These are phyloP conservation scores for Fusarium sp. DNA, from an alignment of 2,329 filamentous ascomycete species.

Conservation along the genomic window DNA sequence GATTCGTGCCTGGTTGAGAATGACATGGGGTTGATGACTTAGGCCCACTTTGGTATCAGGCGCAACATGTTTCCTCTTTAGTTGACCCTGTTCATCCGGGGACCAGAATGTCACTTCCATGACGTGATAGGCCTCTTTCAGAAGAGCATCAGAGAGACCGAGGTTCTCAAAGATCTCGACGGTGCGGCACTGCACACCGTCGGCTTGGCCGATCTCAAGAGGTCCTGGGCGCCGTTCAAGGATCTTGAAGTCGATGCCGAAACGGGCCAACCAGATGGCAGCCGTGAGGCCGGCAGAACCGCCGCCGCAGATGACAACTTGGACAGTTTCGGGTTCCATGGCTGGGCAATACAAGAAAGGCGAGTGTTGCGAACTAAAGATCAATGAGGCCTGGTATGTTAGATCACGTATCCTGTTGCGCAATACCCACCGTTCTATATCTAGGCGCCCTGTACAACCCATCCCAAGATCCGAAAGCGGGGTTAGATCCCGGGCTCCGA, in stretches of 20 bases:
- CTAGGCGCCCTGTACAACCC: background rate
- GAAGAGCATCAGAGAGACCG: conserved; percentile 64
- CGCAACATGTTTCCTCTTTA: background rate
- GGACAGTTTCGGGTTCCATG: background rate
- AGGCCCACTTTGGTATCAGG: conserved; percentile 18
- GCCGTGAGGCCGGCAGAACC: conserved; percentile 31
- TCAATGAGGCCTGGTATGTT: background rate
- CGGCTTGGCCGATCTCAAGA: conserved; percentile 28
- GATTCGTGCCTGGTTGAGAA: conserved; percentile 32
- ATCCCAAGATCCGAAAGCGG: background rate
- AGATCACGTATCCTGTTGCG: background rate
- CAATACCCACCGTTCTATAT: background rate
- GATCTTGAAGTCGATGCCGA: conserved; percentile 25
- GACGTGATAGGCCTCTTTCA: conserved; percentile 69
- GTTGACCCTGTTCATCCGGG: background rate
- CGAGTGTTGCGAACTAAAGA: background rate
- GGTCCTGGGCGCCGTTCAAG: conserved; percentile 25
- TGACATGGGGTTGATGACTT: conserved; percentile 31
- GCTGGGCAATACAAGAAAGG: background rate
- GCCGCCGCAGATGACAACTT: conserved; percentile 29
- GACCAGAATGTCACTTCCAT: conserved; percentile 69
- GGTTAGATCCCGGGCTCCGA: background rate
- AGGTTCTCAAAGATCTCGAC: conserved; percentile 73
- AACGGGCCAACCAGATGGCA: conserved; percentile 31
- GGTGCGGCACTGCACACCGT: conserved; percentile 33